Conservation (phyloP, 768 basidiomycete genomes). For the Vararia minispora region DNA sequence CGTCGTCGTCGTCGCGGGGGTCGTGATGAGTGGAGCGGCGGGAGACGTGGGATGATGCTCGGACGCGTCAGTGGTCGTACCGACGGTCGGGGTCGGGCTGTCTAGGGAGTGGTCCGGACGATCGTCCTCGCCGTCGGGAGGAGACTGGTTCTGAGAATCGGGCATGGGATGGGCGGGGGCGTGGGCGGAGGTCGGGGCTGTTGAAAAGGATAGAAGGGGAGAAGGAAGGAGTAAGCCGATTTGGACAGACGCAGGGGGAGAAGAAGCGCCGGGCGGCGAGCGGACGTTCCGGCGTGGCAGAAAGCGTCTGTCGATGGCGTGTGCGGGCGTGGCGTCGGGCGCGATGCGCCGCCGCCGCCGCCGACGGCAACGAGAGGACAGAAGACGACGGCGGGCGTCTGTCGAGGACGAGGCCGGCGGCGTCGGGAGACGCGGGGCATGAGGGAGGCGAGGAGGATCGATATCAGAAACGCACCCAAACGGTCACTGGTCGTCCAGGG, state of each 20-base stretch:
- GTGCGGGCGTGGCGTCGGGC: slow-evolving; percentile 4
- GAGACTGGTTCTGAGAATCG: too few relatives aligned
- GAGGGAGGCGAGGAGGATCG: slow-evolving; percentile 4
- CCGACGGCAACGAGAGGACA: slow-evolving; percentile 1
- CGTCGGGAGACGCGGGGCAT: not conserved
- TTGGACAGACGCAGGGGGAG: slow-evolving; percentile 5
- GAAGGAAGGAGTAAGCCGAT: slow-evolving; percentile 2
- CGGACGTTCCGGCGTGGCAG: slow-evolving; percentile 11
- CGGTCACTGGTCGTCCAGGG: too few relatives aligned
- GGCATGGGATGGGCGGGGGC: not conserved
- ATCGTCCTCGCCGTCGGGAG: too few relatives aligned
- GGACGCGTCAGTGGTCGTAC: too few relatives aligned
- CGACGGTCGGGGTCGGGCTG: too few relatives aligned
- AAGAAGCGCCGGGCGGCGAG: slow-evolving; percentile 10
- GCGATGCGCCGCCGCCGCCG: slow-evolving; percentile 3
- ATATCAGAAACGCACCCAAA: slow-evolving; percentile 2
- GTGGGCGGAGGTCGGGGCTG: slow-evolving; percentile 3
- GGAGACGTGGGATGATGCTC: slow-evolving; percentile 13
- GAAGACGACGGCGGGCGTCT: not conserved
- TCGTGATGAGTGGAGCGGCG: slow-evolving; percentile 7
- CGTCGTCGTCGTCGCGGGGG: slow-evolving; percentile 29
- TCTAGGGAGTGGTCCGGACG: too few relatives aligned
- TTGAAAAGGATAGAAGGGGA: slow-evolving; percentile 1
- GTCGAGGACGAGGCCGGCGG: slow-evolving; percentile 1
- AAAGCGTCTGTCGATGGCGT: slow-evolving; percentile 7